Conservation (phyloP, 306 rosid species). For the Quercus bicolor region DNA sequence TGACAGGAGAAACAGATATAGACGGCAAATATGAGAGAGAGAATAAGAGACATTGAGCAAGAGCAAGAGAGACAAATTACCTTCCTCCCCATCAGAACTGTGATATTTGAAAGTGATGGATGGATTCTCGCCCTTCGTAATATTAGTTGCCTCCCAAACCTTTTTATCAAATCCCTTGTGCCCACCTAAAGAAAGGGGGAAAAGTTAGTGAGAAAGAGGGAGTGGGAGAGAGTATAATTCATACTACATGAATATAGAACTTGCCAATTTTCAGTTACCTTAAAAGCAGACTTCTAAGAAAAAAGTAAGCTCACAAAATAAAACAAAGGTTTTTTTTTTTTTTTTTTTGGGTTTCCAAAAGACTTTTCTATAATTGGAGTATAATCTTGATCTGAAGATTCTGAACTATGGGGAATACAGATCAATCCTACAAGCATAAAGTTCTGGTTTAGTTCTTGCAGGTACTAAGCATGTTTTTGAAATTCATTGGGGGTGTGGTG, state of each 20-base stretch:
- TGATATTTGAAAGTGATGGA: slow-evolving; percentile 72
- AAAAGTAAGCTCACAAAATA: neutral
- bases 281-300: neutral
- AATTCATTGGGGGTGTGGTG: slow-evolving; percentile 15
- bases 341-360: neutral
- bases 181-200: slow-evolving; percentile 56
- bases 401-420: neutral
- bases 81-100: slow-evolving; percentile 88
- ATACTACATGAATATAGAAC: neutral
- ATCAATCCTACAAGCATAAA: neutral
- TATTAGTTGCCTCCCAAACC: slow-evolving; percentile 74
- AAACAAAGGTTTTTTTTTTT: neutral
- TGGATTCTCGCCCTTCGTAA: slow-evolving; percentile 57
- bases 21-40: neutral
- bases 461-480: slow-evolving; percentile 44
- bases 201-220: neutral
- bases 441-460: slow-evolving; percentile 60
- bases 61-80: slow-evolving; percentile 31
- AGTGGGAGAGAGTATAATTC: neutral
- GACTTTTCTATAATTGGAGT: neutral
- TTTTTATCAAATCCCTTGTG: slow-evolving; percentile 75
- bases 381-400: no score
- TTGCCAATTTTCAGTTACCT: neutral
- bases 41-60: neutral
- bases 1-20: slow-evolving; percentile 11